Evolutionary conservation across 139 green algal genomes (phyloP).

Genomic region (Pseudopediastrum boryanum): DNA sequence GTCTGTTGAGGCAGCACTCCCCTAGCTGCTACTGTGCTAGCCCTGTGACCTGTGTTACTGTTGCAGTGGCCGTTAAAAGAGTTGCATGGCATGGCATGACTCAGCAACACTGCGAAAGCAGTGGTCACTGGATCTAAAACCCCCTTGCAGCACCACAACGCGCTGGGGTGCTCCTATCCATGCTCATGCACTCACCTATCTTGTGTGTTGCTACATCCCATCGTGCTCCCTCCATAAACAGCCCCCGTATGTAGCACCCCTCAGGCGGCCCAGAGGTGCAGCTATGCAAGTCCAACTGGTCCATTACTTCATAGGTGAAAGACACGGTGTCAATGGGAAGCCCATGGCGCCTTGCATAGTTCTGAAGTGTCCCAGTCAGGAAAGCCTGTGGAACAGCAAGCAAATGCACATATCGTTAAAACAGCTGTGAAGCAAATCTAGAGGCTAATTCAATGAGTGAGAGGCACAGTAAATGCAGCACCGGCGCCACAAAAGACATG

Average conservation of each 20-base stretch:
- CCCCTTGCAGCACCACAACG: neutral
- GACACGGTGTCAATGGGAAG: conserved; percentile 84
- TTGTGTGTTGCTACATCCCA: conserved; percentile 57
- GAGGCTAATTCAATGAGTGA: too few relatives aligned
- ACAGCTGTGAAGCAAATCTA: too few relatives aligned
- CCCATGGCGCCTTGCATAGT: conserved; percentile 79
- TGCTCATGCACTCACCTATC: conserved; percentile 56
- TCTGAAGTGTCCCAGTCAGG: conserved; percentile 87
- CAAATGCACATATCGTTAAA: too few relatives aligned
- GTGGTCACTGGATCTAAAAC: neutral
- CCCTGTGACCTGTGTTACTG: too few relatives aligned
- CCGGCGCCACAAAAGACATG: too few relatives aligned
- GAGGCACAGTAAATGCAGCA: too few relatives aligned
- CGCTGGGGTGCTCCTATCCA: conserved; percentile 34
- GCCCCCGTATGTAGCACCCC: conserved; percentile 82
- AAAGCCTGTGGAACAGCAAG: conserved; percentile 80
- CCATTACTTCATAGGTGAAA: conserved; percentile 76
- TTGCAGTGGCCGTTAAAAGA: too few relatives aligned
- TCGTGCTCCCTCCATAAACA: conserved; percentile 85
- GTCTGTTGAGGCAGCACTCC: too few relatives aligned
- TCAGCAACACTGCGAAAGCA: too few relatives aligned
- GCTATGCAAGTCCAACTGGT: conserved; percentile 44
- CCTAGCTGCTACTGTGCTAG: too few relatives aligned
- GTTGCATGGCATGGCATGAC: too few relatives aligned
- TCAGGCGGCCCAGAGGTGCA: conserved; percentile 44